Base-by-base conservation (phyloP, 139 green algal genomes). In the Monoraphidium neglectum region DNA sequence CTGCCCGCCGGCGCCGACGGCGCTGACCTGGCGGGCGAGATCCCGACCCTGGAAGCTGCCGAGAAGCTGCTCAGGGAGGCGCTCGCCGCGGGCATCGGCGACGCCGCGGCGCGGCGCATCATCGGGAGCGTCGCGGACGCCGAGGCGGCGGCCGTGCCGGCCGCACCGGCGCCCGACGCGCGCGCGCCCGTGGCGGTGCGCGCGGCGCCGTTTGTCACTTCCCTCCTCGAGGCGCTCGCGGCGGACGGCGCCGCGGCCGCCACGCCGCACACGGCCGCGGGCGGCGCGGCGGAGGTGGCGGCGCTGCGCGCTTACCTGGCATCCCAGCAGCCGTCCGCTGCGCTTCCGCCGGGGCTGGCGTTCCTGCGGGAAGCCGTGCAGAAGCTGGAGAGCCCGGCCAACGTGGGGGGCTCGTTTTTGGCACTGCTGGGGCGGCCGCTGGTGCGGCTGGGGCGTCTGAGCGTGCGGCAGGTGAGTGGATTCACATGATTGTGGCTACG, bases 341-440 rank as follows among this genome's bases (percentile, higher is more conserved):
- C 12, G 8, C 43, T 12, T 12, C 8, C 8, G 8, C 8, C 23
- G 0, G n/a, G 23, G 12, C 46, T 79, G 47, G 32, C 76, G 18
- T 76, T 70, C 76, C 47, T 83, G 30, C 38, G 46, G 12, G 13
- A 15, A 32, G 51, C 49, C 4, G 78, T 79, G 4, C 2, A n/a
- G 0, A 13, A 54, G 21, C 59, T 77, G 2, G 85, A 87, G 53
- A 49, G 49, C 36, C 82, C 84, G 1, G 84, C 84, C 24, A 74
- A 71, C 1, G 79, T 77, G 0, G 74, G 84, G 30, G 88, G 82
- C 13, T 90, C 83, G 57, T 94, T 93, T 71, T 82, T 84, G 12
- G 86, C 89, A 2, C 70, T 94, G 30, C 90, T 94, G 63, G 76
- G 68, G 33, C 78, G 80, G 35, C 78, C 82, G 0, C 63, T 93